Evolutionary conservation across 345 rosid genomes (phyloP).

Genomic region (Eutrema yunnanense): DNA sequence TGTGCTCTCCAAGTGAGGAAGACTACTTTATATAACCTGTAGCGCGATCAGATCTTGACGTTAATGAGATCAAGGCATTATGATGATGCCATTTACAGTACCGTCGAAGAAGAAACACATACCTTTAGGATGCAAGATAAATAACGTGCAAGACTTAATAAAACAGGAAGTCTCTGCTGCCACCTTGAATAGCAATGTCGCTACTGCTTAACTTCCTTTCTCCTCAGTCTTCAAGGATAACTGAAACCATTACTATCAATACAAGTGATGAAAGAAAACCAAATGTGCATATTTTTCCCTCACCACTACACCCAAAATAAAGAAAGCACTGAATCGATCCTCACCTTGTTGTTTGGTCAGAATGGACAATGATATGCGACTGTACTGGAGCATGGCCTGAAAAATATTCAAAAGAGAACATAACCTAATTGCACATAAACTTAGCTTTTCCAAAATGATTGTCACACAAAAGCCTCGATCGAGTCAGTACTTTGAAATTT

Average conservation of each 20-base stretch:
- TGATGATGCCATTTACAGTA: neutral
- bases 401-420: neutral
- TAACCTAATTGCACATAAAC: neutral
- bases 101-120: neutral
- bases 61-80: neutral
- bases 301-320: neutral
- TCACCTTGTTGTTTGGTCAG: conserved; percentile 81
- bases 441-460: neutral
- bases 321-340: neutral
- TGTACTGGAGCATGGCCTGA: conserved; percentile 43
- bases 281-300: neutral
- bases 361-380: conserved; percentile 59
- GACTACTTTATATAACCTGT: conserved; percentile 25
- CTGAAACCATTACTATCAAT: conserved; percentile 18
- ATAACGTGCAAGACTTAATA: conserved; percentile 25
- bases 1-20: conserved; percentile 14
- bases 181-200: conserved; percentile 11
- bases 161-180: conserved; percentile 23
- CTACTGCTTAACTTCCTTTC: conserved; percentile 17
- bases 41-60: neutral
- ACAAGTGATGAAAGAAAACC: neutral
- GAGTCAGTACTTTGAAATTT: neutral
- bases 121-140: conserved; percentile 27
- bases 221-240: conserved; percentile 26
- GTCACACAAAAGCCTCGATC: neutral